Percentiles rank a stretch among this genome's conserved stretches.
Evolutionary conservation across 2,329 filamentous ascomycete genomes (phyloP).

Genomic region (Metarhizium sp.): DNA sequence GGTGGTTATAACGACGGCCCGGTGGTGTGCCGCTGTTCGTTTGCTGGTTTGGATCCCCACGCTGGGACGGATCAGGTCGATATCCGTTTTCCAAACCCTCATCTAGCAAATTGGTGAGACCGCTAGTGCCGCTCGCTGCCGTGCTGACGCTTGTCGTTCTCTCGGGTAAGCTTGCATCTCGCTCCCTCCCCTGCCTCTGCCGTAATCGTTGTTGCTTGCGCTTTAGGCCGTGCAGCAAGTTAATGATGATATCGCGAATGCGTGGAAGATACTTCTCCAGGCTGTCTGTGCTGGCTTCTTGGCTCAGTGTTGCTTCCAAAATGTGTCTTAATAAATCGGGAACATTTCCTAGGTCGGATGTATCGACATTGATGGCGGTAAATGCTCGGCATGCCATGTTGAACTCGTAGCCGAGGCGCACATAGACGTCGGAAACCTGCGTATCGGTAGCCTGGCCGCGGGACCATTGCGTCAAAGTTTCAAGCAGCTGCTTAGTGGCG

Average conservation of each 20-base stretch:
- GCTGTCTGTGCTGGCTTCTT: conserved; percentile 89
- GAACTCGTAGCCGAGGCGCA: conserved; percentile 95
- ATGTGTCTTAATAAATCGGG: conserved; percentile 85
- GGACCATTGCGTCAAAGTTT: conserved; percentile 97
- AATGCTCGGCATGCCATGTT: conserved; percentile 98
- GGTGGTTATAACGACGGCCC: conserved; percentile 34
- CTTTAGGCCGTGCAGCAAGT: conserved; percentile 89
- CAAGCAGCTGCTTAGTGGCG: conserved; percentile 93
- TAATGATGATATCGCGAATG: conserved; percentile 98
- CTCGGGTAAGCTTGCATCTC: conserved; percentile 35
- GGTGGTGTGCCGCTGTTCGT: conserved; percentile 31
- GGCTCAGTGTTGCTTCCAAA: conserved; percentile 89
- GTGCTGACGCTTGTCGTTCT: conserved; percentile 51
- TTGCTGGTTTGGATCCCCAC: conserved; percentile 17
- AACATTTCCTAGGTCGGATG: conserved; percentile 86
- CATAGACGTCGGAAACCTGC: conserved; percentile 96
- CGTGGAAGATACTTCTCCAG: conserved; percentile 87
- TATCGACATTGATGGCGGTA: conserved; percentile 93
- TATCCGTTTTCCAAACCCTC: conserved; percentile 50
- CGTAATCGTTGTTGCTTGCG: conserved; percentile 87
- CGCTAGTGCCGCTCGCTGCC: conserved; percentile 45
- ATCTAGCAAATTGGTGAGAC: conserved; percentile 47
- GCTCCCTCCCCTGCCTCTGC: conserved; percentile 51
- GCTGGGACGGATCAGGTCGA: conserved; percentile 25
- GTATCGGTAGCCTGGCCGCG: conserved; percentile 83